Conservation (phyloP, 2,329 filamentous ascomycete genomes). For the Sporothrix pseudoabietina region DNA sequence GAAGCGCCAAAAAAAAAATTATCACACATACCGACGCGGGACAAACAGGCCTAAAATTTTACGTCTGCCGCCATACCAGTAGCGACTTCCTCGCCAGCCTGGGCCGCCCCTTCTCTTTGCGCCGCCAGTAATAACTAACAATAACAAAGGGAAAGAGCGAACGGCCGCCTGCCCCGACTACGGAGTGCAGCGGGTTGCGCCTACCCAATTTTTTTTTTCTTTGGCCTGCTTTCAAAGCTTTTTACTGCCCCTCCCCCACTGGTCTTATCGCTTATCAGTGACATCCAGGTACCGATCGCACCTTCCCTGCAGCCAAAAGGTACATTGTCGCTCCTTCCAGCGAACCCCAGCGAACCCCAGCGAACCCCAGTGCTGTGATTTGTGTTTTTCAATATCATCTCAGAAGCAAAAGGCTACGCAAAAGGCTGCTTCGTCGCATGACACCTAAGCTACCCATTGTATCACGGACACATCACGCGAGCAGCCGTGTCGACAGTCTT, state of each 20-base stretch:
- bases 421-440: neutral
- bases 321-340: conserved; percentile 8
- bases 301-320: neutral
- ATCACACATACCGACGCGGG: conserved; percentile 20
- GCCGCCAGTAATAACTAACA: neutral
- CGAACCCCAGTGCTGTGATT: conserved; percentile 21
- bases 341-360: conserved; percentile 6
- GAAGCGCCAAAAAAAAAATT: conserved; percentile 27
- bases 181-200: conserved; percentile 8
- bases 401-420: neutral
- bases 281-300: neutral
- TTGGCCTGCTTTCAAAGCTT: conserved; percentile 17
- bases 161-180: neutral
- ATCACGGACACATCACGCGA: conserved; percentile 8
- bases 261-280: conserved; percentile 30
- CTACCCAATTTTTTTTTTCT: conserved; percentile 18
- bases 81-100: conserved; percentile 17
- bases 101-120: conserved; percentile 15
- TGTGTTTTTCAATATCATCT: conserved; percentile 30
- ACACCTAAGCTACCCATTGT: neutral
- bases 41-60: conserved; percentile 26
- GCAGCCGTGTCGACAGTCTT: conserved; percentile 7
- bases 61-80: neutral
- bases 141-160: conserved; percentile 7
- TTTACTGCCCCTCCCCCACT: conserved; percentile 28